Conservation (phyloP, 2,329 filamentous ascomycete species). For the Microsporum audouinii region DNA sequence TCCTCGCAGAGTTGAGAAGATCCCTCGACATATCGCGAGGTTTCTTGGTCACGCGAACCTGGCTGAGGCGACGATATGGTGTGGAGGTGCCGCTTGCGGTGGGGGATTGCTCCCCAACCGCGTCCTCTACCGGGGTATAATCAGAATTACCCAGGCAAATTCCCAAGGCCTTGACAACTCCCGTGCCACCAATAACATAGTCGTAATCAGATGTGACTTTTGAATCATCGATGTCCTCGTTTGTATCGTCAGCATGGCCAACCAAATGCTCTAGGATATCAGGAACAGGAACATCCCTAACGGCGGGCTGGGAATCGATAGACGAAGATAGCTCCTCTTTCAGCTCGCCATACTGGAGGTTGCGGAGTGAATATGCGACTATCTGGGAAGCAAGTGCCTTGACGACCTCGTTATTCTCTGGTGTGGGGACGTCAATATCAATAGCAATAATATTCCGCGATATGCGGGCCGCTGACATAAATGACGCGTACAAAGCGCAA, state of each 20-base stretch:
- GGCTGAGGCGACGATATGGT: constrained; percentile 42
- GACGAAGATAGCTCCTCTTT: constrained; percentile 43
- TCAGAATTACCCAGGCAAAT: constrained; percentile 78
- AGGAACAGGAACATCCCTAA: constrained; percentile 53
- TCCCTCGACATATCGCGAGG: constrained; percentile 92
- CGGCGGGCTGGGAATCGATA: constrained; percentile 32
- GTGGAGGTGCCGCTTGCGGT: constrained; percentile 44
- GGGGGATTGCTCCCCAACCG: constrained; percentile 28
- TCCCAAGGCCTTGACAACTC: constrained; percentile 84
- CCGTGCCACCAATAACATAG: constrained; percentile 91
- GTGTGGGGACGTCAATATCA: constrained; percentile 76
- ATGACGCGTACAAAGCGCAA: constrained; percentile 80
- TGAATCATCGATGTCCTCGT: constrained; percentile 46
- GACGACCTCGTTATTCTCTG: constrained; percentile 76
- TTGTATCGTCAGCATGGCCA: constrained; percentile 50
- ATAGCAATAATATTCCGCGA: constrained; percentile 76
- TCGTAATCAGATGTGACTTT: constrained; percentile 74
- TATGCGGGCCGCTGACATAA: constrained; percentile 76
- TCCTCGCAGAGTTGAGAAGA: constrained; percentile 72
- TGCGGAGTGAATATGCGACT: constrained; percentile 85
- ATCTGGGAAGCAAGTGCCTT: constrained; percentile 87
- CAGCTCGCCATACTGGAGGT: constrained; percentile 70
- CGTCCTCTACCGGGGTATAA: constrained; percentile 26
- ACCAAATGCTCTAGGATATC: constrained; percentile 81
- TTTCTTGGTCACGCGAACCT: constrained; percentile 45